Base-by-base conservation (phyloP, 371 early-diverging fungal genomes). In the Nosema muscidifuracis region DNA sequence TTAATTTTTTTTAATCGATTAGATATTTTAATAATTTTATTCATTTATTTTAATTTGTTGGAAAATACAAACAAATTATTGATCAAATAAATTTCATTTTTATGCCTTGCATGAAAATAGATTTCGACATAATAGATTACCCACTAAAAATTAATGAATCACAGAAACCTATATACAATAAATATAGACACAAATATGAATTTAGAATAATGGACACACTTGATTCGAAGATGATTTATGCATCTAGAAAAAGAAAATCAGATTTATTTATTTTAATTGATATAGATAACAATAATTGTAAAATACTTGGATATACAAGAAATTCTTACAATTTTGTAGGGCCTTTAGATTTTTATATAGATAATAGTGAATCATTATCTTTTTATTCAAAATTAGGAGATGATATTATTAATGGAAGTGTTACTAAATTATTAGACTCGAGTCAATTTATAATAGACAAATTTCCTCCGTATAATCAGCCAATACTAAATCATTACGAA, bases 71-170 rank as follows among this genome's bases (percentile, higher is more conserved):
- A n/a, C n/a, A n/a, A n/a, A n/a, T n/a, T n/a, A n/a, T n/a, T n/a
- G n/a, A n/a, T n/a, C n/a, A n/a, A n/a, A n/a, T n/a, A n/a, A n/a
- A n/a, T n/a, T n/a, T n/a, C n/a, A n/a, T n/a, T n/a, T n/a, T n/a
- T n/a, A n/a, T n/a, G n/a, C n/a, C n/a, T n/a, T n/a, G 40, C 9
- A 40, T 40, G 40, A 40, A 40, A 40, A 40, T 9, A 9, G 15
- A 60, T 26, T 62, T 62, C 15, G 42, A 62, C 33, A 26, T 62
- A 10, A 62, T 44, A 3, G 63, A 62, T 6, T 62, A 38, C 18
- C 42, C 42, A 34, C 24, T 44, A n/a, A 60, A 38, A 60, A 31
- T 34, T 7, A 16, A 7, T n/a, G 31, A 56, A 20, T 3, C 2
- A 12, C 7, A 24, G 18, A 56, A 20, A 10, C 57, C 33, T 20